A percentile compares a stretch with the other conserved stretches of the same genome.
These are phyloP conservation scores for Kentomonas sorsogonicus DNA, from an alignment of 208 protist species.

Conservation along the genomic window DNA sequence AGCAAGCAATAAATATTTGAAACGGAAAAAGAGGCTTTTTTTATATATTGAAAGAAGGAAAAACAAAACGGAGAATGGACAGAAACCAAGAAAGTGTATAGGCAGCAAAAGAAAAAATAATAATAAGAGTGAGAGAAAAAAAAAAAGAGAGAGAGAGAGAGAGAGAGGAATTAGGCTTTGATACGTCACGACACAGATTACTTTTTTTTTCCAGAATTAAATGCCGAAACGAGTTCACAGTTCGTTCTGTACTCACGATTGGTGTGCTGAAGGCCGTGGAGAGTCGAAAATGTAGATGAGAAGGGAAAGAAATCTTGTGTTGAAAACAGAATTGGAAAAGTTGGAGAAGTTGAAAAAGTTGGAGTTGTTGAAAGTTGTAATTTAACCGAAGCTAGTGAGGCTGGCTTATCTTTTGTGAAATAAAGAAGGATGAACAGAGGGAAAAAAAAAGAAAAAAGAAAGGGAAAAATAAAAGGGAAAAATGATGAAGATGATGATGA, in stretches of 20 bases:
- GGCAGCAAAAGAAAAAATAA: not conserved
- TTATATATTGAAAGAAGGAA: not conserved
- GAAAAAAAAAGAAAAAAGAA: not conserved
- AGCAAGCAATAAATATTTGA: no score
- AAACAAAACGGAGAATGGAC: not conserved
- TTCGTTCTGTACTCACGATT: no score
- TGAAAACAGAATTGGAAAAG: not conserved
- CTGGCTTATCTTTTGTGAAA: not conserved
- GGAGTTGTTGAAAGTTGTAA: not conserved
- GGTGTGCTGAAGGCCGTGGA: no score
- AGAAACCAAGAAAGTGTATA: no score
- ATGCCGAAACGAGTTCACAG: no score
- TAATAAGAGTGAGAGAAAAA: not conserved
- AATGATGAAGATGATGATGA: not conserved
- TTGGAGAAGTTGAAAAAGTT: not conserved
- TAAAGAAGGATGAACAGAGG: not conserved
- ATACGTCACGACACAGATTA: not conserved
- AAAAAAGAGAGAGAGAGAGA: not conserved
- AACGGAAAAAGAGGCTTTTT: no score
- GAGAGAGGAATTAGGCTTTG: not conserved
- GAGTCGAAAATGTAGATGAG: no score
- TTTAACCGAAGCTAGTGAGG: not conserved
- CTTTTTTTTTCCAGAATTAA: not conserved
- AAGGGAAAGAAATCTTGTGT: no score
- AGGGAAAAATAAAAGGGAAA: conserved; percentile 5